phyloP scores from a whole-genome alignment of 176 grass and related monocot species.

The Coix lacrymajobi region DNA sequence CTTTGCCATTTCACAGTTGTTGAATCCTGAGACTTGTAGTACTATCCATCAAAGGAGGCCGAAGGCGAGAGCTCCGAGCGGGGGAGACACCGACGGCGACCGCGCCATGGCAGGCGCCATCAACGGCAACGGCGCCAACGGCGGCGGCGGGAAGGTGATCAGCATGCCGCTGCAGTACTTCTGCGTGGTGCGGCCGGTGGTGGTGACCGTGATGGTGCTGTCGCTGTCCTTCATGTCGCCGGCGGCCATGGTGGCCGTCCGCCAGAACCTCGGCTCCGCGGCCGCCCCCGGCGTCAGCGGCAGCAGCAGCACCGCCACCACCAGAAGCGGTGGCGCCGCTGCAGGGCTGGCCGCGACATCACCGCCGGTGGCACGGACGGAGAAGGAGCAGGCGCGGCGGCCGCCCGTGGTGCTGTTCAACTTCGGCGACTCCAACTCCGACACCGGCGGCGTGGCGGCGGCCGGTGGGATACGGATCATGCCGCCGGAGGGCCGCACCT shows the following conservation, averaged over 20 bases:
- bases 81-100: neutral
- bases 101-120: conserved; percentile 32
- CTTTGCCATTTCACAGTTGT: neutral
- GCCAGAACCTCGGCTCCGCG: conserved; percentile 35
- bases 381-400: neutral
- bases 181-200: conserved; percentile 44
- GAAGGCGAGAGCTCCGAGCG: neutral
- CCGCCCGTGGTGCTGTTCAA: conserved; percentile 66
- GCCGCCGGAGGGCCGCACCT: conserved; percentile 56
- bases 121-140: neutral
- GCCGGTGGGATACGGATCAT: conserved; percentile 46
- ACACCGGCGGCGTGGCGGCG: conserved; percentile 75
- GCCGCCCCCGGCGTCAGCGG: neutral
- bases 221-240: conserved; percentile 41
- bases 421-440: conserved; percentile 95
- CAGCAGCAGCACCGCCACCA: neutral
- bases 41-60: neutral
- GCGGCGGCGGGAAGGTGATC: conserved; percentile 30
- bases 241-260: conserved; percentile 34
- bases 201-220: conserved; percentile 35
- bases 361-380: neutral
- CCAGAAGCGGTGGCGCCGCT: neutral
- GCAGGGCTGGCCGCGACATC: neutral
- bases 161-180: conserved; percentile 55
- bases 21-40: neutral